These are phyloP conservation scores for Acacia acuminata DNA, from an alignment of 306 rosid species.

Conservation along the genomic window DNA sequence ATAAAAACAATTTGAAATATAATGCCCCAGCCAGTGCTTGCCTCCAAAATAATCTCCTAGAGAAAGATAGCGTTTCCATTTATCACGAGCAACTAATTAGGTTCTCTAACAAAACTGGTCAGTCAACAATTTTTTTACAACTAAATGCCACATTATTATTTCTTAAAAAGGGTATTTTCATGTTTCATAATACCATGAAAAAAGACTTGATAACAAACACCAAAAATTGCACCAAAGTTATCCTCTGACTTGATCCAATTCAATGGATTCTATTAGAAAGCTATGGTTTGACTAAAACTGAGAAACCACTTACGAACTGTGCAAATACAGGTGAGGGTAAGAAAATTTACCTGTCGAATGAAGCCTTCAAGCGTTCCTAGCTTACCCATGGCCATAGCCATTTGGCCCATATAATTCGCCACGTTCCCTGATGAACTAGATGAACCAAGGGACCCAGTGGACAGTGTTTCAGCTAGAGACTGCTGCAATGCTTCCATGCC, in stretches of 20 bases:
- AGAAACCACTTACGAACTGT: neutral
- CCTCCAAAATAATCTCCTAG: neutral
- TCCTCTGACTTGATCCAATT: neutral
- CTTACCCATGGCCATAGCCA: slow-evolving; percentile 96
- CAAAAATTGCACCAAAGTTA: neutral
- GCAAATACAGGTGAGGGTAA: neutral
- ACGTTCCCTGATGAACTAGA: slow-evolving; percentile 79
- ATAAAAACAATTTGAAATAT: neutral
- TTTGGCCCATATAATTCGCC: slow-evolving; percentile 90
- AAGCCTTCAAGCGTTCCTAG: slow-evolving; percentile 86
- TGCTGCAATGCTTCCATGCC: slow-evolving; percentile 97
- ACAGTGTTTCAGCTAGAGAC: slow-evolving; percentile 74
- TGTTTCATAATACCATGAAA: neutral
- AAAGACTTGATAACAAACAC: neutral
- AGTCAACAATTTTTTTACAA: neutral
- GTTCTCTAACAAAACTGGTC: neutral
- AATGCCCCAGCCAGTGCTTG: neutral
- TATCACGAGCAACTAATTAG: neutral
- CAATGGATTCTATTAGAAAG: neutral
- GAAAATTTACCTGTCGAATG: slow-evolving; percentile 66
- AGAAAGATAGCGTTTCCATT: neutral
- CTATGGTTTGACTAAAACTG: neutral
- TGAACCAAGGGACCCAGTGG: slow-evolving; percentile 64
- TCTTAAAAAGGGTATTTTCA: neutral
- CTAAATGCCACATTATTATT: too few species aligned